Base-by-base conservation (phyloP, 257 asterid genomes). In the Fraxinus cuspidata region DNA sequence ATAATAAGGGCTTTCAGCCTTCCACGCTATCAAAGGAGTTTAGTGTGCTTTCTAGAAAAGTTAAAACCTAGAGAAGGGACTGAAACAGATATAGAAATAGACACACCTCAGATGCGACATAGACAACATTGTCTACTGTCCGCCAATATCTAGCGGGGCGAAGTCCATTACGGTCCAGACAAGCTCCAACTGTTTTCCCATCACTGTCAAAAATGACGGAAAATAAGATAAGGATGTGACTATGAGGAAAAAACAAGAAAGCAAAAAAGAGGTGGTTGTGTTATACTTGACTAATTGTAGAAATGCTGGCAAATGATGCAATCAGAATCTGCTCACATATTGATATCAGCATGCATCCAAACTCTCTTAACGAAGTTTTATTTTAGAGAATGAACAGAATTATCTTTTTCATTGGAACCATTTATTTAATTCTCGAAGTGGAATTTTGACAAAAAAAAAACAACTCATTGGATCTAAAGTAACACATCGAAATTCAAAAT, bases 91-190 rank as follows among this genome's bases (percentile, higher is more conserved):
- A 66, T 56, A 75, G 64, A 74, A 79, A 67, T 5, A 82, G 68
- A 79, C 89, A 77, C 82, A 91, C 99, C 99, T 96, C 99, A 81
- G 99, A 96, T 81, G 99, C 99, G 74, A 96, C 99, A 73, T 96
- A 96, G 82, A 96, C 99, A 77, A 90, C 84, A 81, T 96, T 96
- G 88, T 96, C 99, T 70, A 83, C 83, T 37, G 99, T 96, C 82
- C 96, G 88, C 99, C 99, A 96, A 80, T 96, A 96, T 87, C 99
- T 93, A 72, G 99, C 99, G 73, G 99, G 99, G 70, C 99, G 99
- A 83, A 96, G 97, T 72, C 99, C 99, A 80, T 96, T 96, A 65
- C 99, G 98, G 83, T 96, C 99, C 70, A 96, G 96, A 88, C 97
- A 90, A 87, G 99, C 99, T 85, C 99, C 99, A 81, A 96, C 97